Base-by-base conservation (phyloP, 495 filamentous ascomycete species). In the Trichoderma reesei region DNA sequence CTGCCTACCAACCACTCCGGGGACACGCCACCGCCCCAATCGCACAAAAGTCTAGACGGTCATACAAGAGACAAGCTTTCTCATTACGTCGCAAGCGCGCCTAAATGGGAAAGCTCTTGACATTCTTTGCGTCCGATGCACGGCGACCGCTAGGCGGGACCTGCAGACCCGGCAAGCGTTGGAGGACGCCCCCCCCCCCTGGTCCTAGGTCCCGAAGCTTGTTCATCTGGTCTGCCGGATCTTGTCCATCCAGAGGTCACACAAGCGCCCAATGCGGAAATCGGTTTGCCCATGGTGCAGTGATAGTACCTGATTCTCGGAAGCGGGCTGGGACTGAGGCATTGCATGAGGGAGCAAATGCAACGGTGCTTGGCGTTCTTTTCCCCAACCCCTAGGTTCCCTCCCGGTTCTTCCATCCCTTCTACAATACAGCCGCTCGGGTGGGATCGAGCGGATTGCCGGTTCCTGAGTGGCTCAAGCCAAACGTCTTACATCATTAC, bases 51-150 rank as follows among this genome's bases (percentile, higher is more conserved):
- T 33, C 31, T 56, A 56, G 51, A 56, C 10, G 51, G 20, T 56
- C 51, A n/a, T 8, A 33, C 26, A 56, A 10, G 9, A 34, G 51
- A 56, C 51, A 34, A 56, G 51, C 51, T 56, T 56, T 48, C 44
- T 48, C n/a, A 18, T 26, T 20, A 48, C 44, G 51, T 46, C 51
- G 9, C 51, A 56, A 56, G 51, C 51, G 51, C 51, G 26, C 51
- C 51, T 56, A 56, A 56, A 56, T 11, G 51, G 51, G 51, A 56
- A 56, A 56, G 51, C 51, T 56, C 51, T 56, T 34, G 51, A 56
- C 51, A 56, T 56, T 34, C 51, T 56, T 10, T 56, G 51, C 51
- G 51, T 56, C 51, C 51, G 51, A 56, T 56, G 51, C 51, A 31
- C 51, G 51, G 51, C 51, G 51, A 56, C 31, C 20, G 51, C 26